phyloP scores from a whole-genome alignment of 208 protist genomes.

The Leishmania turanica region DNA sequence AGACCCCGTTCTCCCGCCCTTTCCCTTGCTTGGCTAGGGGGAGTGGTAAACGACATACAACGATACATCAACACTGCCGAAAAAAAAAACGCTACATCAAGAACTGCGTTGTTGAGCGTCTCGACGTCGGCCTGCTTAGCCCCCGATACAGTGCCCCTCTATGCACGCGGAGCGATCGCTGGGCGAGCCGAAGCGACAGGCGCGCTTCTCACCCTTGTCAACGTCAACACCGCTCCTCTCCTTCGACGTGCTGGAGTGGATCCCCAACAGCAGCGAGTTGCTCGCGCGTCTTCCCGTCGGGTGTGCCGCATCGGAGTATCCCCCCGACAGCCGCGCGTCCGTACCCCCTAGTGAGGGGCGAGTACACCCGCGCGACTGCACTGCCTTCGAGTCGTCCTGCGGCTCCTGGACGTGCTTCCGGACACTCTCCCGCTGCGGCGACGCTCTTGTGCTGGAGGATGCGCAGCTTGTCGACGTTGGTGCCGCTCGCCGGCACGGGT shows the following conservation, averaged over 20 bases:
- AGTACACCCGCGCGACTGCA: constrained; percentile 3
- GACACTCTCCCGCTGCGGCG: constrained; percentile 17
- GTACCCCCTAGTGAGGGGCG: constrained; percentile 1
- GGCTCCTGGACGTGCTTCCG: constrained; percentile 30
- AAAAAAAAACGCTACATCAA: not conserved
- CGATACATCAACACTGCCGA: not conserved
- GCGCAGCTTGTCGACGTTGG: constrained; percentile 16
- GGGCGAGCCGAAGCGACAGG: constrained; percentile 9
- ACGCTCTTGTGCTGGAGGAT: constrained; percentile 23
- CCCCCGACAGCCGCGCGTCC: not conserved
- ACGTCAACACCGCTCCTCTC: constrained; percentile 13
- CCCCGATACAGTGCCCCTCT: not conserved
- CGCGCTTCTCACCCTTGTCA: constrained; percentile 19
- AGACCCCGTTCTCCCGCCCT: not conserved
- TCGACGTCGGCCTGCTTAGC: not conserved
- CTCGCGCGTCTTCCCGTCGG: not conserved
- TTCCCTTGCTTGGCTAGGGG: not conserved
- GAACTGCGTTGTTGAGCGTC: not conserved
- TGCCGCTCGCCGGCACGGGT: constrained; percentile 19
- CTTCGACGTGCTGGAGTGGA: constrained; percentile 33
- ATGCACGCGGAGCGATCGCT: constrained; percentile 1
- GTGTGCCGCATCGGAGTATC: constrained; percentile 5
- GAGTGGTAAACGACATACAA: not conserved
- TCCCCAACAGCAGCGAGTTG: not conserved
- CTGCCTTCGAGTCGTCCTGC: not conserved